Base-by-base conservation (phyloP, 2,329 filamentous ascomycete genomes). In the Aureobasidium zeae region DNA sequence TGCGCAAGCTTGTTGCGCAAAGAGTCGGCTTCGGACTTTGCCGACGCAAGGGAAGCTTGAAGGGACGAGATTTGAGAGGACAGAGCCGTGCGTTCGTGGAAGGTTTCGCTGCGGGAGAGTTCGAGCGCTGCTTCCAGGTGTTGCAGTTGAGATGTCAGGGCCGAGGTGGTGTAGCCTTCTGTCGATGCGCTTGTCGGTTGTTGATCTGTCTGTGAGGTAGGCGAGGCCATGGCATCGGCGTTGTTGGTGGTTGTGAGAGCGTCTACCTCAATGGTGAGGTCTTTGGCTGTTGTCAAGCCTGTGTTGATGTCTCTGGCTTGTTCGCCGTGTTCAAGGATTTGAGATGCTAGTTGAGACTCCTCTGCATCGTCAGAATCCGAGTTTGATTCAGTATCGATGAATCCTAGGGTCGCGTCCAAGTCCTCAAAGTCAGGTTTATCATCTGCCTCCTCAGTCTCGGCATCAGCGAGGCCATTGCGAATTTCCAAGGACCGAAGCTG, bases 111-210 rank as follows among this genome's bases (percentile, higher is more conserved):
- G 30, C 39, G 39, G 8, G 21, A 26, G 25, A 11, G 7, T 21
- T 43, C 39, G 29, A 43, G 39, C 9, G 39, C 39, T 4, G 39
- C 39, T 43, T 43, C 39, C 2, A 43, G 39, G 22, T 43, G 39
- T 11, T 31, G 13, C 11, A 43, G 22, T 34, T 43, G 39, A 1
- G 29, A 33, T 3, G 30, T 28, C 9, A 43, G 22, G 3, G 39
- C 39, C 9, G 21, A 16, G 30, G 25, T 43, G n/a, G 16, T 24
- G 30, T 43, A 43, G 17, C 4, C 4, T 21, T 16, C 17, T 15
- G 36, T 39, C 22, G 36, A 29, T 30, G 36, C 35, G 24, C 35
- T 38, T 15, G 22, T 25, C 4, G 35, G 35, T 12, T 26, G 9
- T 24, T 31, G 28, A 8, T 41, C 10, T 16, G 7, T 12, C 7